Evolutionary conservation across 768 basidiomycete species (phyloP).

Genomic region (Termitomyces sp.): DNA sequence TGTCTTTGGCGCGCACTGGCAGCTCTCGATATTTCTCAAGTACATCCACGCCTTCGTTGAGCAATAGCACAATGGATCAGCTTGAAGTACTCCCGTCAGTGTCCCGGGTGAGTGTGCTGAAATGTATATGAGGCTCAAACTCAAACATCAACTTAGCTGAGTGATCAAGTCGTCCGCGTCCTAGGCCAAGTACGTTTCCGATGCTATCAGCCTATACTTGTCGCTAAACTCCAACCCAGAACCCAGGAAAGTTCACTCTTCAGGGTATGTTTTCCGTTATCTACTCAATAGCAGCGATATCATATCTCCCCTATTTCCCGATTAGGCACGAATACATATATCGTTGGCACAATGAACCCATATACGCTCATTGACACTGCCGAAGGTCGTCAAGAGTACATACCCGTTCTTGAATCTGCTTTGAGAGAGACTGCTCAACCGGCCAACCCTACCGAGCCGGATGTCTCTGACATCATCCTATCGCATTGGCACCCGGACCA

Average conservation of each 20-base stretch:
- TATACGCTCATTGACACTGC: conserved; percentile 83
- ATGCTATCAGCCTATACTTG: neutral
- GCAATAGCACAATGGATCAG: conserved; percentile 35
- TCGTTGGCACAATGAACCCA: conserved; percentile 65
- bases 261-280: conserved; percentile 47
- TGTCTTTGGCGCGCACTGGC: neutral
- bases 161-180: conserved; percentile 59
- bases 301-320: neutral
- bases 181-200: conserved; percentile 60
- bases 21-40: neutral
- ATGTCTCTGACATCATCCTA: conserved; percentile 84
- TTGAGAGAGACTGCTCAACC: conserved; percentile 35
- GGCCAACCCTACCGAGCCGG: conserved; percentile 35
- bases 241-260: conserved; percentile 84
- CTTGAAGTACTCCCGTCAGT: conserved; percentile 48
- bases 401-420: conserved; percentile 57
- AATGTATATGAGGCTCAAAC: neutral
- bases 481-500: conserved; percentile 93
- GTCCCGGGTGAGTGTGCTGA: conserved; percentile 38
- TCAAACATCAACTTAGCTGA: conserved; percentile 42
- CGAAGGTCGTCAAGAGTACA: conserved; percentile 66
- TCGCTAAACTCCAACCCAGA: conserved; percentile 35
- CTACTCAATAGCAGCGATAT: neutral
- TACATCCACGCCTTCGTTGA: neutral
- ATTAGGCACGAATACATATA: conserved; percentile 85